Evolutionary conservation across 1,284 basidiomycete genomes (phyloP).

Genomic region (Ganoderma lucidum): DNA sequence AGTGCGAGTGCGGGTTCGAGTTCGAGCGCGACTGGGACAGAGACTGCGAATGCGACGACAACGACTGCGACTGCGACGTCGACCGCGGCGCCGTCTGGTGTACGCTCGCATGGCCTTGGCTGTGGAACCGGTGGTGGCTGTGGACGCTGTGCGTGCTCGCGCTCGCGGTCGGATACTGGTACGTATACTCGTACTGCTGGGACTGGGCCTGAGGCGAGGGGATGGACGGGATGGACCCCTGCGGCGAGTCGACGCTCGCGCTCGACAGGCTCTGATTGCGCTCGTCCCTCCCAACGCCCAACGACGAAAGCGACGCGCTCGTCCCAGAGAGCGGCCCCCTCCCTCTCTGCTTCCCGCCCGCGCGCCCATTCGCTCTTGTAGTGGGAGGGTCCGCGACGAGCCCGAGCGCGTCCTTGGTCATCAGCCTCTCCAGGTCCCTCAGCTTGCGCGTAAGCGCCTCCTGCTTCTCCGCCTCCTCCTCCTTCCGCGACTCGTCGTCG

Average conservation of each 20-base stretch:
- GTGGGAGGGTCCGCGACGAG: constrained; percentile 60
- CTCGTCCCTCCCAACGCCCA: constrained; percentile 31
- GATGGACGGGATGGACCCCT: constrained; percentile 80
- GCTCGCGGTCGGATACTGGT: background rate
- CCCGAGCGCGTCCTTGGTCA: constrained; percentile 76
- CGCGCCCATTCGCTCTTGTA: constrained; percentile 32
- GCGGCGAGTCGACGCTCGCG: constrained; percentile 69
- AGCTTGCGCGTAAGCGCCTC: constrained; percentile 71
- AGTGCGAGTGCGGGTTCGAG: constrained; percentile 21
- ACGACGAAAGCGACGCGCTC: constrained; percentile 27
- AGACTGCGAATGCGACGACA: constrained; percentile 22
- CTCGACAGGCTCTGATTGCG: constrained; percentile 69
- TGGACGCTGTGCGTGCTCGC: constrained; percentile 1
- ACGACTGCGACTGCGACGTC: constrained; percentile 20
- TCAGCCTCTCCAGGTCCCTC: constrained; percentile 68
- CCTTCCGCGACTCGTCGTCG: constrained; percentile 62
- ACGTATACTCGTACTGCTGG: constrained; percentile 11
- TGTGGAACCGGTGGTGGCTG: constrained; percentile 18
- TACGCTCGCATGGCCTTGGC: constrained; percentile 9
- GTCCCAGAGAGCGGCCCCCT: constrained; percentile 45
- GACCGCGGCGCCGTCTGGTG: constrained; percentile 16
- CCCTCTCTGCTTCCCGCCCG: constrained; percentile 59
- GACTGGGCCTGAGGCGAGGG: constrained; percentile 68
- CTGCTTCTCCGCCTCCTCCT: constrained; percentile 77
- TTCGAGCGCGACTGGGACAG: constrained; percentile 41